A percentile compares a stretch with the other conserved stretches of the same genome.
Evolutionary conservation across 2,329 filamentous ascomycete species (phyloP).

Genomic region (Aspergillus amoenus): DNA sequence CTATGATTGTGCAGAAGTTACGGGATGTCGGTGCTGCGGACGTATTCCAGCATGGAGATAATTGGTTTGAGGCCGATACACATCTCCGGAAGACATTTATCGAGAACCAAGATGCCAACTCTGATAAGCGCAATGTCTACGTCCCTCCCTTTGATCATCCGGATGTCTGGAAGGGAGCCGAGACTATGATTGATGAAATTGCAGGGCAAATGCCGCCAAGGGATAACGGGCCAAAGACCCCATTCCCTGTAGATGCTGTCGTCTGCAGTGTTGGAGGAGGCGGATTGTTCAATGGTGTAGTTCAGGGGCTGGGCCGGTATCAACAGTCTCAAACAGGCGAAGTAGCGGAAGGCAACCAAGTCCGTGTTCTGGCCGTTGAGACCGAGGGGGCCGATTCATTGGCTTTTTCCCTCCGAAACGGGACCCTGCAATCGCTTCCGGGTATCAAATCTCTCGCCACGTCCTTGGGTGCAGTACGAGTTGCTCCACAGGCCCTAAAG

Average conservation of each 20-base stretch:
- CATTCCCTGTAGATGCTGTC: constrained; percentile 62
- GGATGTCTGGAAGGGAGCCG: constrained; percentile 37
- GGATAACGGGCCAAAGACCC: constrained; percentile 1
- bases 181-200: constrained; percentile 38
- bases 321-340: constrained; percentile 8
- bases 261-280: constrained; percentile 77
- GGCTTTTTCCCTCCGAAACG: constrained; percentile 56
- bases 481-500: constrained; percentile 64
- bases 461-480: constrained; percentile 65
- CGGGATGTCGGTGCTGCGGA: constrained; percentile 60
- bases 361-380: constrained; percentile 66
- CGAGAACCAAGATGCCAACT: constrained; percentile 14
- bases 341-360: constrained; percentile 16
- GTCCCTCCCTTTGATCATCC: constrained; percentile 41
- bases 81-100: constrained; percentile 56
- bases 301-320: constrained; percentile 56
- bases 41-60: constrained; percentile 65
- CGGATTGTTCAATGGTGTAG: constrained; percentile 71
- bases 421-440: constrained; percentile 58
- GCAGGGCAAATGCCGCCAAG: constrained; percentile 31
- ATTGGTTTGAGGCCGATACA: constrained; percentile 68
- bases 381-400: constrained; percentile 71
- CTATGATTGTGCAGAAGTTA: constrained; percentile 69
- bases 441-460: constrained; percentile 72
- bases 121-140: constrained; percentile 29